These are phyloP conservation scores for Tanacetum coccineum DNA, from an alignment of 129 eudicot species.

Conservation along the genomic window DNA sequence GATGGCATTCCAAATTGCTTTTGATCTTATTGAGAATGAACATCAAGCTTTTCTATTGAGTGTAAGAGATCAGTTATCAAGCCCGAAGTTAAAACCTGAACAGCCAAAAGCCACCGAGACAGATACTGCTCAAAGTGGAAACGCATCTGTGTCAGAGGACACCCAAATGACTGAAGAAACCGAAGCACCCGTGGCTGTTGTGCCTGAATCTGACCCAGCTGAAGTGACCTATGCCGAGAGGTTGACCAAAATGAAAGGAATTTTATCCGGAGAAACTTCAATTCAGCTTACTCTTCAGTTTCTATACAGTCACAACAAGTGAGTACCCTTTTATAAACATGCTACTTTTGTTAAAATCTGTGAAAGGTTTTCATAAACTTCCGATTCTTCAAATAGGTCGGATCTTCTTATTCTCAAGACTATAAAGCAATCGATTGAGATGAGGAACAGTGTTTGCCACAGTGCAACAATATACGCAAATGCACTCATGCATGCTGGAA, in stretches of 20 bases:
- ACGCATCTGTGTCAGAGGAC: conserved; percentile 54
- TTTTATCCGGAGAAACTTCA: conserved; percentile 94
- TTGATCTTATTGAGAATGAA: conserved; percentile 92
- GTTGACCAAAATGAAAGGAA: conserved; percentile 68
- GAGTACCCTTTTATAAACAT: conserved; percentile 25
- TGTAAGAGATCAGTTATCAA: conserved; percentile 68
- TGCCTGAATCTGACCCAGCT: conserved; percentile 49
- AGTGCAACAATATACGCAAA: conserved; percentile 97
- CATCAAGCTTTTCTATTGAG: conserved; percentile 94
- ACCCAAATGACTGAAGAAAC: conserved; percentile 72
- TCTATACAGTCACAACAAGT: conserved; percentile 93
- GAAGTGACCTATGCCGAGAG: conserved; percentile 81
- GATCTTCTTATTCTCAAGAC: conserved; percentile 95
- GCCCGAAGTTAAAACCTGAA: conserved; percentile 51
- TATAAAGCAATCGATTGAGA: conserved; percentile 93
- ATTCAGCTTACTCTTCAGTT: conserved; percentile 90
- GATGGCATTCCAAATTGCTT: conserved; percentile 86
- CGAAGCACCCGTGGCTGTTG: conserved; percentile 34
- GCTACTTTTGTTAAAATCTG: background rate
- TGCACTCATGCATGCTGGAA: conserved; percentile 99
- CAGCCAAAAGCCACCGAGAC: conserved; percentile 49
- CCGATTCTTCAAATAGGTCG: conserved; percentile 49
- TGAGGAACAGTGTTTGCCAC: conserved; percentile 98
- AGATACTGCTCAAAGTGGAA: conserved; percentile 39
- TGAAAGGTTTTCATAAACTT: conserved; percentile 6